A percentile compares a stretch with the other conserved stretches of the same genome.
Conservation (phyloP, 352 stramenopile species). For the Pythium brachiatum region DNA sequence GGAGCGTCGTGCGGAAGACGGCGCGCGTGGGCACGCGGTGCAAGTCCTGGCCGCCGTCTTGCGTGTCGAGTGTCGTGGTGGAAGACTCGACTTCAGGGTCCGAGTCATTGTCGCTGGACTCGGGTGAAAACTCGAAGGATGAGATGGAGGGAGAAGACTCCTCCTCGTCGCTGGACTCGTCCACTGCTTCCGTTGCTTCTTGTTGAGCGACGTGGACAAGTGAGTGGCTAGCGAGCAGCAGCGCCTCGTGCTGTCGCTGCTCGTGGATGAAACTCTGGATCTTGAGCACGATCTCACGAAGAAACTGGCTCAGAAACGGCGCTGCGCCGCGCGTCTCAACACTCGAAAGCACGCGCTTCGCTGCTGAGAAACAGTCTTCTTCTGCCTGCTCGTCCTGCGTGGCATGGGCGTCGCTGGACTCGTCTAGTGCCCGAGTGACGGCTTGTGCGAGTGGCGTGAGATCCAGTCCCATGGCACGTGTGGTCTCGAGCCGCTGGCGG, state of each 20-base stretch:
- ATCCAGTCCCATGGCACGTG: not conserved
- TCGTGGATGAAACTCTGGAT: constrained; percentile 17
- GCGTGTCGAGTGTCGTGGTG: not conserved
- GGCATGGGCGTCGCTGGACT: not conserved
- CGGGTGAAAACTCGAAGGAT: not conserved
- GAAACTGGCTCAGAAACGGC: constrained; percentile 15
- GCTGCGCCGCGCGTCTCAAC: not conserved
- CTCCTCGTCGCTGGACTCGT: not conserved
- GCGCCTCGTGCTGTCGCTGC: constrained; percentile 16
- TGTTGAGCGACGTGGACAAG: not conserved
- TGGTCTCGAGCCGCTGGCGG: constrained; percentile 12
- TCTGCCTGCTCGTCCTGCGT: not conserved
- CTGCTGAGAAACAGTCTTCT: constrained; percentile 7
- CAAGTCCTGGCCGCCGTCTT: constrained; percentile 1
- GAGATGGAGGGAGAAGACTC: not conserved
- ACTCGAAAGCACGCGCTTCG: not conserved
- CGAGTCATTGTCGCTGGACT: not conserved
- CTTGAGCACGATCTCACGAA: not conserved
- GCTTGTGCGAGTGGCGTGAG: not conserved
- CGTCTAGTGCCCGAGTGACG: not conserved
- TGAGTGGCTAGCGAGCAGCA: not conserved
- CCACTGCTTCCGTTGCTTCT: not conserved
- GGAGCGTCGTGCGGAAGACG: constrained; percentile 39
- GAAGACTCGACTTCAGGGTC: not conserved
- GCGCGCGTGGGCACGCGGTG: constrained; percentile 11